These are phyloP conservation scores for Sporothrix variecibatus DNA, from an alignment of 2,329 filamentous ascomycete species.

Conservation along the genomic window DNA sequence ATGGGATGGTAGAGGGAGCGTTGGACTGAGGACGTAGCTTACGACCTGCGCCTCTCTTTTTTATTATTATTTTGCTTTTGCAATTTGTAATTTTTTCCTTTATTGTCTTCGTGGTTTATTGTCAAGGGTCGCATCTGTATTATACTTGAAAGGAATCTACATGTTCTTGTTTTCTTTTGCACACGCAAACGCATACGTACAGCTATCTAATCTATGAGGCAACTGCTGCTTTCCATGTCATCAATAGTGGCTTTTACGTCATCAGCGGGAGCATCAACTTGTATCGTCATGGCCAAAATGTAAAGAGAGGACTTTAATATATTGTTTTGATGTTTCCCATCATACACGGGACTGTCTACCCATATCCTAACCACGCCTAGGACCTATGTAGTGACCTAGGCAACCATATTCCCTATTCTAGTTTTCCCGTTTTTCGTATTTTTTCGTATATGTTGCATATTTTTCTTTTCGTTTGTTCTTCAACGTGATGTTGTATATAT, in stretches of 20 bases:
- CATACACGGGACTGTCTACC: neutral
- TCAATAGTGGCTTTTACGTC: too few relatives aligned
- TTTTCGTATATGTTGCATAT: neutral
- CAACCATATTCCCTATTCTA: neutral
- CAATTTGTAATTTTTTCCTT: neutral
- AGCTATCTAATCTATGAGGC: neutral
- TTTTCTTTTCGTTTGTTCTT: neutral
- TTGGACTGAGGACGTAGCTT: neutral
- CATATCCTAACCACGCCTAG: neutral
- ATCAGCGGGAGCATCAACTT: too few relatives aligned
- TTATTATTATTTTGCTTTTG: neutral
- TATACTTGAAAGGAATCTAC: slow-evolving; percentile 8
- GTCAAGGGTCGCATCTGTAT: slow-evolving; percentile 5
- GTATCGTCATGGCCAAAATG: neutral
- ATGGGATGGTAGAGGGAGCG: neutral
- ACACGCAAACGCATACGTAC: neutral
- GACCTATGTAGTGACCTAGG: neutral
- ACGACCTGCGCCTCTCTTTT: neutral
- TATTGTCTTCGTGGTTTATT: neutral
- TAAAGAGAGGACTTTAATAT: neutral
- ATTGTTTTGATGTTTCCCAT: neutral
- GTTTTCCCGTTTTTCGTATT: neutral
- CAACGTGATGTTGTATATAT: neutral
- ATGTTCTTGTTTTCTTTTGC: neutral
- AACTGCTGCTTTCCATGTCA: too few relatives aligned